Percentiles rank a stretch among this genome's conserved stretches.
phyloP scores from a whole-genome alignment of 805 yeast species.

The Naumovozyma castellii region DNA sequence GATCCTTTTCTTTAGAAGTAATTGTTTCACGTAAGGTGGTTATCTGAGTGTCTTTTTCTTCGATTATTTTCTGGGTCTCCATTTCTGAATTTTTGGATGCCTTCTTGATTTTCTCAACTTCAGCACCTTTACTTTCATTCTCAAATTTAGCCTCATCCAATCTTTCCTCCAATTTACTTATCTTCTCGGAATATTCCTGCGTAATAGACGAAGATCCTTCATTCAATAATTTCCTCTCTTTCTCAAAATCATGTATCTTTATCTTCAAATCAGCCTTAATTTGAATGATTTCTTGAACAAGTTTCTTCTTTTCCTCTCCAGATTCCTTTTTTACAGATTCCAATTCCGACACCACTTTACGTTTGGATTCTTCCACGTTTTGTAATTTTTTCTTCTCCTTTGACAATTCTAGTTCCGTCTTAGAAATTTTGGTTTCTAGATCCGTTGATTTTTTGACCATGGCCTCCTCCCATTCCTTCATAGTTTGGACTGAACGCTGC shows the following conservation, averaged over 20 bases:
- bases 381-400: background rate
- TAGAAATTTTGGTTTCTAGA: constrained; percentile 2
- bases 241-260: constrained; percentile 39
- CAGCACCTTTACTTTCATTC: background rate
- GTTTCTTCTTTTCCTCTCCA: background rate
- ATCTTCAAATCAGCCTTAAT: constrained; percentile 27
- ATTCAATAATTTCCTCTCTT: constrained; percentile 38
- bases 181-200: constrained; percentile 35
- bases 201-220: constrained; percentile 42
- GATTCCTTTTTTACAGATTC: background rate
- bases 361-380: background rate
- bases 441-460: constrained; percentile 3
- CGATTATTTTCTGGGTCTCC: background rate
- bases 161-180: constrained; percentile 6
- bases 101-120: background rate
- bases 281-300: constrained; percentile 1
- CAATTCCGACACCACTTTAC: background rate
- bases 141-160: constrained; percentile 1
- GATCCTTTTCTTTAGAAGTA: background rate
- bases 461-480: background rate
- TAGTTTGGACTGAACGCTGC: background rate
- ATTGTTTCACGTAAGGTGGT: background rate
- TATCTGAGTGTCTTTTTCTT: background rate
- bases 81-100: background rate
- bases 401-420: background rate